Conservation (phyloP, 2,329 filamentous ascomycete genomes). For the Sclerotinia minor region DNA sequence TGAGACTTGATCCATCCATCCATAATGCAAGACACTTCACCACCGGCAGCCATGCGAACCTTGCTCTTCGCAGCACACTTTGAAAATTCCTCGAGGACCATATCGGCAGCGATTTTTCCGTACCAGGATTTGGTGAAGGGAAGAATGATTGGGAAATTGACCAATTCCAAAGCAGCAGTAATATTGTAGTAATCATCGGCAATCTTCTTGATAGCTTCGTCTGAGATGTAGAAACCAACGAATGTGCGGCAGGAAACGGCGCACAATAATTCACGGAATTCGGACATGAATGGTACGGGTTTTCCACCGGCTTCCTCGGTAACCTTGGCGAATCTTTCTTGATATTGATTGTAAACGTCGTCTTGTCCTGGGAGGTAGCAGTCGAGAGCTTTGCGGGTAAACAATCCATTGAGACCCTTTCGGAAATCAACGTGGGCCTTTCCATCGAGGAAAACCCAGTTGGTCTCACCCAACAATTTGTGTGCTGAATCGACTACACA, state of each 20-base stretch:
- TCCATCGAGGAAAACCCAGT: conserved; percentile 97
- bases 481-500: conserved; percentile 93
- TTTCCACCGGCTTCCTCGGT: conserved; percentile 71
- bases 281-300: conserved; percentile 82
- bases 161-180: conserved; percentile 90
- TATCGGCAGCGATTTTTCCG: conserved; percentile 91
- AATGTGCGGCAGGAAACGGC: conserved; percentile 96
- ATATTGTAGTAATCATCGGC: conserved; percentile 97
- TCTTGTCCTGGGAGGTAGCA: conserved; percentile 90
- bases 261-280: conserved; percentile 93
- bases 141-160: conserved; percentile 97
- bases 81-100: conserved; percentile 85
- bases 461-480: conserved; percentile 87
- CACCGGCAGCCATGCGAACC: conserved; percentile 85
- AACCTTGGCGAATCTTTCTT: conserved; percentile 72
- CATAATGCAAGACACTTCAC: conserved; percentile 87
- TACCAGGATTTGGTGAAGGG: conserved; percentile 97
- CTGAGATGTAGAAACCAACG: conserved; percentile 90
- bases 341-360: conserved; percentile 86
- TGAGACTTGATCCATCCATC: conserved; percentile 91
- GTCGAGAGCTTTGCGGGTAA: conserved; percentile 86
- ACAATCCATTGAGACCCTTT: conserved; percentile 91
- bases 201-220: conserved; percentile 88
- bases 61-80: conserved; percentile 93
- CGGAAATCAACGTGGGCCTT: conserved; percentile 95